These are phyloP conservation scores for Botryotinia globosa DNA, from an alignment of 2,329 filamentous ascomycete species.

Conservation along the genomic window DNA sequence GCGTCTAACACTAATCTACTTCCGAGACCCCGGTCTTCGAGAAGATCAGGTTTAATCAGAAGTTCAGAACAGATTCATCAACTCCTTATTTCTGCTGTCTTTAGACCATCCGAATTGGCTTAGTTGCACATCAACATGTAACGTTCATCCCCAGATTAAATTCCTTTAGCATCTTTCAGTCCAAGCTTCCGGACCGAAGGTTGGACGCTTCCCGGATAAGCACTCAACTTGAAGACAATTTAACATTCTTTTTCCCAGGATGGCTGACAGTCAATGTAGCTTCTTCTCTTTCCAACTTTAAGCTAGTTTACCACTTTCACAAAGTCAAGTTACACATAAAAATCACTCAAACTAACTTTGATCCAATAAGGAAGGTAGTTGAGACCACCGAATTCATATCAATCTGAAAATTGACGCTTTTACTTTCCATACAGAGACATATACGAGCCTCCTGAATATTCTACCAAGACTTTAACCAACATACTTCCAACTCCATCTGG, in stretches of 20 bases:
- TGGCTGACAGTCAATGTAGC: not conserved
- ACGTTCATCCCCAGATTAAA: not conserved
- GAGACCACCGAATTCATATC: not conserved
- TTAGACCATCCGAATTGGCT: not conserved
- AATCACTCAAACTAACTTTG: not conserved
- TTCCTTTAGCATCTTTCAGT: conserved; percentile 1
- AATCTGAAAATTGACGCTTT: not conserved
- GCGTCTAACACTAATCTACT: not conserved
- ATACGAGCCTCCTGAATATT: not conserved
- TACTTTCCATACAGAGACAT: conserved; percentile 2
- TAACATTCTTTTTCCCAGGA: not conserved
- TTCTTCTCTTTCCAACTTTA: not conserved
- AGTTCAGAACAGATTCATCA: not conserved
- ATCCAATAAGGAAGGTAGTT: not conserved
- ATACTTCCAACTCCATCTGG: not conserved
- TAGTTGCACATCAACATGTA: not conserved
- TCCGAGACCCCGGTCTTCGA: not conserved
- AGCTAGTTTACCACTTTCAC: not conserved
- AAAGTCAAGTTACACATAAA: not conserved
- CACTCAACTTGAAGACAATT: conserved; percentile 7
- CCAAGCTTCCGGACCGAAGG: not conserved
- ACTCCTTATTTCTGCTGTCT: not conserved
- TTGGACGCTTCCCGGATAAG: not conserved
- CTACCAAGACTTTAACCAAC: not conserved
- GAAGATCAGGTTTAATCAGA: not conserved